A percentile compares a stretch with the other conserved stretches of the same genome.
Evolutionary conservation across 768 basidiomycete genomes (phyloP).

Genomic region (Suillus decipiens): DNA sequence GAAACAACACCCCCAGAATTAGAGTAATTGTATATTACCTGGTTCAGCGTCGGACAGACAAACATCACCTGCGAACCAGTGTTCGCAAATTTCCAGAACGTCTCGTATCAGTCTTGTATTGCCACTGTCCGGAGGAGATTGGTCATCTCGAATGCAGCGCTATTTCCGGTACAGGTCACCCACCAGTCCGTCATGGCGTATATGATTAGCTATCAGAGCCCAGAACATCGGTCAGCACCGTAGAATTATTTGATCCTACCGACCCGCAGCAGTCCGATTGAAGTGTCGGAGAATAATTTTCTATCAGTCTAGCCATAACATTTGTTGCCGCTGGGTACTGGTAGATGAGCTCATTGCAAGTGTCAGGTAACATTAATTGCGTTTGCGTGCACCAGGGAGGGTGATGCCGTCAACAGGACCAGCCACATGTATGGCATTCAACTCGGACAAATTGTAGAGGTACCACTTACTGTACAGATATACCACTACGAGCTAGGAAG

Average conservation of each 20-base stretch:
- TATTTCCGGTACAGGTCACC: slow-evolving; percentile 65
- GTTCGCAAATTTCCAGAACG: slow-evolving; percentile 65
- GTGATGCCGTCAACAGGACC: slow-evolving; percentile 57
- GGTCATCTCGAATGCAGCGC: slow-evolving; percentile 45
- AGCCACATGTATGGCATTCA: slow-evolving; percentile 40
- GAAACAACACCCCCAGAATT: not conserved
- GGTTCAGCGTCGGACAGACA: slow-evolving; percentile 57
- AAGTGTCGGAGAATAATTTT: slow-evolving; percentile 60
- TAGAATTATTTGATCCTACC: slow-evolving; percentile 33
- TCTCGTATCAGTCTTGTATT: slow-evolving; percentile 41
- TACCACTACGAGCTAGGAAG: slow-evolving; percentile 60
- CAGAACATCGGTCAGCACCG: slow-evolving; percentile 3
- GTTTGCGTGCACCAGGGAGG: slow-evolving; percentile 63
- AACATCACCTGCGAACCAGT: slow-evolving; percentile 59
- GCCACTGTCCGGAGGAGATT: slow-evolving; percentile 69
- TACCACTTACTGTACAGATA: slow-evolving; percentile 7
- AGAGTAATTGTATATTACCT: slow-evolving; percentile 24
- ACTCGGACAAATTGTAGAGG: not conserved
- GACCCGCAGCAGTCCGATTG: slow-evolving; percentile 40
- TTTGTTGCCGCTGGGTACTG: slow-evolving; percentile 45
- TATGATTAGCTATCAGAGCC: slow-evolving; percentile 45
- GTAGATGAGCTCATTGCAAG: not conserved
- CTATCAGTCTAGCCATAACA: slow-evolving; percentile 53
- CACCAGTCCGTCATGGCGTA: slow-evolving; percentile 72
- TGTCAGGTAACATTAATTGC: slow-evolving; percentile 34